Base-by-base conservation (phyloP, 2,329 filamentous ascomycete genomes). In the Neofusicoccum laricinum region DNA sequence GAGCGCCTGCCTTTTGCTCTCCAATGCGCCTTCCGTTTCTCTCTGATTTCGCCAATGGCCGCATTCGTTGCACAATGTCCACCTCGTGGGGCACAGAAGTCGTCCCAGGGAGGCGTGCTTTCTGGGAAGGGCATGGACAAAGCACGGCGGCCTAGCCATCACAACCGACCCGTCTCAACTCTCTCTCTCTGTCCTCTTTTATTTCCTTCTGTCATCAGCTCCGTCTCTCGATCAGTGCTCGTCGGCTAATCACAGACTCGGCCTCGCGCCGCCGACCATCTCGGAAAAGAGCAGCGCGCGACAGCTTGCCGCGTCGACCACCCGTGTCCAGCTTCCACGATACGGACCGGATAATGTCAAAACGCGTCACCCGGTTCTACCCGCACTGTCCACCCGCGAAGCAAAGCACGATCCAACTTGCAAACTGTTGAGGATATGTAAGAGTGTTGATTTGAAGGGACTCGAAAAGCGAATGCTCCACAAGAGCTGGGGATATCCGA, bases 401-500 rank as follows among this genome's bases (percentile, higher is more conserved):
- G 25, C 14, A 36, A 36, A 15, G 41, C 30, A 46, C 55, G 41
- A 59, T 3, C 40, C 41, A 45, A 25, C 38, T 5, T 14, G 1
- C 15, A 43, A 45, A 38, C 21, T 19, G 36, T 11, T 40, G 25
- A 34, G 2, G 21, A 32, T 36, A 17, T 36, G 15, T 8, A 30
- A 45, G 19, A 36, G 19, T 15, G 46, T 58, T 17, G 14, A 58
- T 46, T 58, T 19, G 10, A 21, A 19, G 40, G 10, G n/a, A 36
- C 7, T 34, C 14, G 3, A 58, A 41, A 15, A 46, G 4, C 25
- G 41, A 58, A 45, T 46, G 40, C 55, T 58, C 51, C 55, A 46
- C 25, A 34, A 40, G 55, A 58, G 40, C 55, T 58, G 55, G 55
- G 46, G 55, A 58, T 58, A 58, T 58, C 55, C 55, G 36, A 57